Conservation (phyloP, 805 yeast genomes). For the Zygosaccharomyces gambellarensis region DNA sequence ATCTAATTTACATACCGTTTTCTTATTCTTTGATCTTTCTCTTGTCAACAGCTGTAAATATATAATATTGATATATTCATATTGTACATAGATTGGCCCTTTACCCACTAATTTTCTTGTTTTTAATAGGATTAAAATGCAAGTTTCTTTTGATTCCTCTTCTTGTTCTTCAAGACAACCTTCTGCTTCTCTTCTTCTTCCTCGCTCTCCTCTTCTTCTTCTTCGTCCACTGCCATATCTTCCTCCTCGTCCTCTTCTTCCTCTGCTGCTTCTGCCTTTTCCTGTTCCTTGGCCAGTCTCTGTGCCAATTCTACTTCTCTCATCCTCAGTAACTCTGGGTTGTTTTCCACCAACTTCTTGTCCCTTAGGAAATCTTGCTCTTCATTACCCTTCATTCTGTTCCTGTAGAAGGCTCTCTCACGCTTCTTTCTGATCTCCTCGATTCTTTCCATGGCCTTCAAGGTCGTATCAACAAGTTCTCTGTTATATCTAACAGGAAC, state of each 20-base stretch:
- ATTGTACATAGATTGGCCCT: conserved; percentile 10
- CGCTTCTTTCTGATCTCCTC: conserved; percentile 95
- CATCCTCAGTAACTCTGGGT: conserved; percentile 85
- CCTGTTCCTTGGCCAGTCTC: conserved; percentile 65
- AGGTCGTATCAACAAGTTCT: conserved; percentile 89
- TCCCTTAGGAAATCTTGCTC: conserved; percentile 81
- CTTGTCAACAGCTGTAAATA: conserved; percentile 4
- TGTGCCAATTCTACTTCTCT: conserved; percentile 89
- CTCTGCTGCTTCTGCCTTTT: conserved; percentile 46
- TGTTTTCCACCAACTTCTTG: conserved; percentile 77
- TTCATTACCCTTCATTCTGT: conserved; percentile 97
- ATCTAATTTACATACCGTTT: neutral
- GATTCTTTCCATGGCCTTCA: conserved; percentile 91
- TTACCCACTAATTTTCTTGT: neutral
- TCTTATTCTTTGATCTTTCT: neutral
- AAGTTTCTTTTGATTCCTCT: conserved; percentile 41
- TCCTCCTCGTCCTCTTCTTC: conserved; percentile 44
- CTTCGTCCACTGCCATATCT: conserved; percentile 44
- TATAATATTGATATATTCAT: conserved; percentile 7
- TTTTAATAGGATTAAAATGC: conserved; percentile 25
- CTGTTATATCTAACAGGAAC: conserved; percentile 97
- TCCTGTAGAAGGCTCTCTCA: conserved; percentile 98
- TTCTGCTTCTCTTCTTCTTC: conserved; percentile 50
- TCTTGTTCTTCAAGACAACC: conserved; percentile 54
- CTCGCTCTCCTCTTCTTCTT: conserved; percentile 46